These are phyloP conservation scores for Fusarium penzigii DNA, from an alignment of 2,329 filamentous ascomycete species.

Conservation along the genomic window DNA sequence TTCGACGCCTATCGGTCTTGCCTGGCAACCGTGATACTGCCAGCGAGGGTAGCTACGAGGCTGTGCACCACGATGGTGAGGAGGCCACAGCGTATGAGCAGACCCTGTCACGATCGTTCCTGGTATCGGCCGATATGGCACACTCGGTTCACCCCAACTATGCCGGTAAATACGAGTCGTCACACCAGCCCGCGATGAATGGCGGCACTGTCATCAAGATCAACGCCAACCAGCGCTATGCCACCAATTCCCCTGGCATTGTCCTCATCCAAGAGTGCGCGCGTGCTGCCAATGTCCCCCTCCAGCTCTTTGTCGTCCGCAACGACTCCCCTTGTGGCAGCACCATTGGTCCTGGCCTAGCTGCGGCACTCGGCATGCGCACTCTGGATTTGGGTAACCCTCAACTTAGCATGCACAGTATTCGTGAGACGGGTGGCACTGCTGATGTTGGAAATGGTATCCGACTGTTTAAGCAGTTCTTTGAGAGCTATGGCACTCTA, in stretches of 20 bases:
- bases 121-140: constrained; percentile 96
- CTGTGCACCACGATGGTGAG: constrained; percentile 59
- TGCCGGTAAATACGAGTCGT: constrained; percentile 82
- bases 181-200: constrained; percentile 94
- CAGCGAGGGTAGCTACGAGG: constrained; percentile 63
- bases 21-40: constrained; percentile 65
- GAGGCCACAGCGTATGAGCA: constrained; percentile 87
- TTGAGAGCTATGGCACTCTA: constrained; percentile 78
- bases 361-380: constrained; percentile 79
- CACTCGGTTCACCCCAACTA: constrained; percentile 97
- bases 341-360: constrained; percentile 97
- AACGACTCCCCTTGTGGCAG: constrained; percentile 95
- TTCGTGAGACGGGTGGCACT: constrained; percentile 86
- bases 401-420: constrained; percentile 95
- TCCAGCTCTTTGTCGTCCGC: constrained; percentile 94
- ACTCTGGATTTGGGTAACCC: constrained; percentile 93
- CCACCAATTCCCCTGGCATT: constrained; percentile 94
- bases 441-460: constrained; percentile 87
- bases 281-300: constrained; percentile 70
- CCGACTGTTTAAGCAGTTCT: constrained; percentile 84
- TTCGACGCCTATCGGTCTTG: constrained; percentile 82
- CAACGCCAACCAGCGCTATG: constrained; percentile 96
- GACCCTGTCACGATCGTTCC: constrained; percentile 85
- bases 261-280: constrained; percentile 90
- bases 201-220: constrained; percentile 96